These are phyloP conservation scores for Erodium moschatum DNA, from an alignment of 441 rosid genomes.

Conservation along the genomic window DNA sequence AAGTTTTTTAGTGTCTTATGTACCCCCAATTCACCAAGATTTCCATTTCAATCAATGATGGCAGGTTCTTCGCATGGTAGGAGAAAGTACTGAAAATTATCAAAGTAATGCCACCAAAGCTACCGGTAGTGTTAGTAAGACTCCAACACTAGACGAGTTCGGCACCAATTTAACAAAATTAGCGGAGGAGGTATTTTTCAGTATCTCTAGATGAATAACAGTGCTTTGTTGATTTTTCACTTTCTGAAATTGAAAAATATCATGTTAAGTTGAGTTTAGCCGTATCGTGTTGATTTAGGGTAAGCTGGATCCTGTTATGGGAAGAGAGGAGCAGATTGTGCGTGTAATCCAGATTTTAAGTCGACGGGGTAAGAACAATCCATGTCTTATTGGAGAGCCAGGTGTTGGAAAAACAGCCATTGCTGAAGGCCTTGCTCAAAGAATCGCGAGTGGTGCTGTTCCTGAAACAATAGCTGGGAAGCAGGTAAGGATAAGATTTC, in stretches of 20 bases:
- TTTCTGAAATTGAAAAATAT: neutral
- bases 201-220: neutral
- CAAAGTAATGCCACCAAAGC: constrained; percentile 41
- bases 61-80: constrained; percentile 95
- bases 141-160: constrained; percentile 96
- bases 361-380: constrained; percentile 87
- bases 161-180: constrained; percentile 93
- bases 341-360: constrained; percentile 86
- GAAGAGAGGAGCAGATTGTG: constrained; percentile 80
- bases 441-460: constrained; percentile 79
- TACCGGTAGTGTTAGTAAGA: constrained; percentile 59
- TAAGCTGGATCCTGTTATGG: constrained; percentile 94
- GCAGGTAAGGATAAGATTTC: constrained; percentile 34
- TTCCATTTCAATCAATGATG: constrained; percentile 5
- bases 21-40: neutral
- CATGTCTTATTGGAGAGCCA: constrained; percentile 25
- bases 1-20: too few species aligned
- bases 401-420: constrained; percentile 99
- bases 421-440: constrained; percentile 91
- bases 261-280: too few species aligned
- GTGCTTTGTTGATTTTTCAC: neutral
- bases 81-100: constrained; percentile 73
- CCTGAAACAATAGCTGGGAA: constrained; percentile 82
- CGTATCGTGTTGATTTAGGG: constrained; percentile 35
- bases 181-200: constrained; percentile 77